These are phyloP conservation scores for Fusarium lyarnte DNA, from an alignment of 2,329 filamentous ascomycete species.

Conservation along the genomic window DNA sequence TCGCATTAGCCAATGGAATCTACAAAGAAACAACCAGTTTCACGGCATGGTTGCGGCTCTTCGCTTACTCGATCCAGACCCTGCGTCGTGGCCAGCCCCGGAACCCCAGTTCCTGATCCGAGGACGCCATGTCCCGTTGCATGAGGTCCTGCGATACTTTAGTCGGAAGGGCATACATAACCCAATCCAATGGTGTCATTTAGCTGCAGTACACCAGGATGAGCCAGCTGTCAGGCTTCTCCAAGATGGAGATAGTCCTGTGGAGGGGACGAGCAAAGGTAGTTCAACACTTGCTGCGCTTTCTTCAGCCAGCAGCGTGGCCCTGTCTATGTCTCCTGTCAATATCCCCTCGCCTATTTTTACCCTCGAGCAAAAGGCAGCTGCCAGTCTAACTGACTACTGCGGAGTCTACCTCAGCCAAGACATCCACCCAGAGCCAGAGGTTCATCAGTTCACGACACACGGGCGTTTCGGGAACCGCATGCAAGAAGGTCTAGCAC, in stretches of 20 bases:
- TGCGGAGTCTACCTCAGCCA: not conserved
- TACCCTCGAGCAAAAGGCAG: not conserved
- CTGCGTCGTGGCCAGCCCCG: not conserved
- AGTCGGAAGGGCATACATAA: not conserved
- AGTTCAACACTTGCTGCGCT: not conserved
- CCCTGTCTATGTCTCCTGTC: not conserved
- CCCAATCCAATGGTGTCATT: not conserved
- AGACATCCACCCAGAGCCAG: not conserved
- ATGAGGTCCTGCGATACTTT: not conserved
- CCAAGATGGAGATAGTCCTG: not conserved
- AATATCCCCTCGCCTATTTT: not conserved
- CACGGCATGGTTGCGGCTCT: not conserved
- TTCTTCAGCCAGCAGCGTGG: not conserved
- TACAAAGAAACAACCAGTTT: not conserved
- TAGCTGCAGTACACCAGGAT: not conserved
- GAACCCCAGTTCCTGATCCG: not conserved
- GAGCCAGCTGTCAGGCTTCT: not conserved
- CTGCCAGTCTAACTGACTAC: not conserved
- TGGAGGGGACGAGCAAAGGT: not conserved
- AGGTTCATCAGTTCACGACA: not conserved
- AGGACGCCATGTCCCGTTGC: not conserved
- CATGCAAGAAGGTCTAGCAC: not conserved
- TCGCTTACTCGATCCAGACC: not conserved
- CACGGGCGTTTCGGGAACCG: not conserved
- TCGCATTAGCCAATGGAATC: not conserved